Evolutionary conservation across 192 early-diverging fungal genomes (phyloP), one percentile per base, ranked within the genome.

Genomic region (Mortierella hygrophila): DNA sequence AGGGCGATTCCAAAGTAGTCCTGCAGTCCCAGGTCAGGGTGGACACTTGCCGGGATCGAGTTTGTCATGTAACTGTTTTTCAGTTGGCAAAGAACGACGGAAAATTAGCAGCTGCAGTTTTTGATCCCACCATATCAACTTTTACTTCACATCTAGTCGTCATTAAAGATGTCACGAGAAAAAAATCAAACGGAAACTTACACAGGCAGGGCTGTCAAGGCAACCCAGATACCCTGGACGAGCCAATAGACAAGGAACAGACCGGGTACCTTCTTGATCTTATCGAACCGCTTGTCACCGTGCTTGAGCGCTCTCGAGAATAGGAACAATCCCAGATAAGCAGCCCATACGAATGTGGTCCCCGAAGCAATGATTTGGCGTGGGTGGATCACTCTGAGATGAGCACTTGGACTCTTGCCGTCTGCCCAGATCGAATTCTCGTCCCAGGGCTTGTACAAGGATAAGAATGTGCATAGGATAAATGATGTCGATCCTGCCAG

Each of bases 251-350:
- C 6, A 35, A 83, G 41, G 57, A 88, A 85, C 20, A 41, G 70
- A 18, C 65, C 18, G 1, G 88, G 88, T 0, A 73, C 40, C 37
- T 44, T 77, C 35, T 78, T 83, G 75, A 88, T 72, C 13, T 75
- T 81, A 42, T 85, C 79, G 47, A 88, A 88, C 1, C 88, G 82
- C 49, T 71, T 80, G 74, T 90, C 90, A 16, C 87, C 87, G 41
- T 77, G 71, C 23, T 57, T 68, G 37, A 88, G 23, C 6, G 77
- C 75, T 23, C 88, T 76, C 18, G 75, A 74, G 68, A 85, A 79
- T 21, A 88, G 68, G 26, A 85, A 88, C 20, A 65, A 72, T 18
- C 88, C 88, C 1, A 88, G 60, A 68, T 84, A 84, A 0, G 70
- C 21, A 18, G 88, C 82, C 88, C 88, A 85, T 4, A 82, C 41